Percentiles rank a stretch among this genome's conserved stretches.
phyloP scores from a whole-genome alignment of 306 rosid species.

The Sindora glabra region DNA sequence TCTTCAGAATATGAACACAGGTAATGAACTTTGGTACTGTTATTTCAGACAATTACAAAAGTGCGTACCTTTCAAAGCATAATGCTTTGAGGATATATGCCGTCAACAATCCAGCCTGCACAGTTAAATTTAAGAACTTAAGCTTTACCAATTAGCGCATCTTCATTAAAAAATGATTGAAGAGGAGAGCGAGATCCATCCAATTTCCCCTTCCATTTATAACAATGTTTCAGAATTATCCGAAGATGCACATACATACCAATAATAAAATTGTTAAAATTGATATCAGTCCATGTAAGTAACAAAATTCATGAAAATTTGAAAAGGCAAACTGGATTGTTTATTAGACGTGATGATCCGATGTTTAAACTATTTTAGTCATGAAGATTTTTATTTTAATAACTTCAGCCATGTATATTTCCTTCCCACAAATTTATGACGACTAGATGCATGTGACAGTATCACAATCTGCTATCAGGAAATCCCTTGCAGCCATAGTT shows the following conservation, averaged over 20 bases:
- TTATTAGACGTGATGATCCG: not conserved
- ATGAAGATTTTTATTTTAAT: not conserved
- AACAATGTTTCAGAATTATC: not conserved
- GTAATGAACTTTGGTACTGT: not conserved
- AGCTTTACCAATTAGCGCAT: not conserved
- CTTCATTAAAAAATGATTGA: not conserved
- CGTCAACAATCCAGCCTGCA: constrained; percentile 73
- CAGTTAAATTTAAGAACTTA: not conserved
- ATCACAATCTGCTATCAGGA: not conserved
- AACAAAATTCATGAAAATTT: not conserved
- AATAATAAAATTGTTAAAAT: not conserved
- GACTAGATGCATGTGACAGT: not conserved
- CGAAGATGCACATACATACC: not conserved
- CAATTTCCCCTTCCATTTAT: not conserved
- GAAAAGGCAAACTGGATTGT: not conserved
- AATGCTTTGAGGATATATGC: constrained; percentile 64
- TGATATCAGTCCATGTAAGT: not conserved
- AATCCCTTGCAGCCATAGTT: not conserved
- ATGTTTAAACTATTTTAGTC: not conserved
- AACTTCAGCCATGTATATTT: not conserved
- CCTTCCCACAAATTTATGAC: not conserved
- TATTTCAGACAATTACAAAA: not conserved
- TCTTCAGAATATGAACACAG: not conserved
- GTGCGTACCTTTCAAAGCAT: constrained; percentile 55
- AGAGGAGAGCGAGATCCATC: not conserved